A percentile compares a stretch with the other conserved stretches of the same genome.
These are phyloP conservation scores for Globisporangium apiculatum DNA, from an alignment of 352 stramenopile species.

Conservation along the genomic window DNA sequence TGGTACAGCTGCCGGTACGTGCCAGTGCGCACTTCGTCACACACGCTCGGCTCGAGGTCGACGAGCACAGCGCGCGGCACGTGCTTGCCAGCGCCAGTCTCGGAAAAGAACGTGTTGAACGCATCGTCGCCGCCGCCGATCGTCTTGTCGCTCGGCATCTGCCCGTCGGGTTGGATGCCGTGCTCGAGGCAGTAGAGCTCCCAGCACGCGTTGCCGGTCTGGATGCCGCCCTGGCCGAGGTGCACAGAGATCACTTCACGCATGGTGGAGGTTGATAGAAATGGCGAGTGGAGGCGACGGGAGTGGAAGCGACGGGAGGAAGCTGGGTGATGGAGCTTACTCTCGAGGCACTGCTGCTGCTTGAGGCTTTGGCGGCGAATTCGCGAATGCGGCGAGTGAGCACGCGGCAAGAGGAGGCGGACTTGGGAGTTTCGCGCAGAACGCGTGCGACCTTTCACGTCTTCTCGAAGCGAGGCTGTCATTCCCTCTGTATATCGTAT, in stretches of 20 bases:
- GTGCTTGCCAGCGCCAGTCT: conserved; percentile 93
- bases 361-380: conserved; percentile 5
- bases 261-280: conserved; percentile 19
- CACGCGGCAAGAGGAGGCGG: not conserved
- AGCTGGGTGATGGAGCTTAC: conserved; percentile 74
- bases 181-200: conserved; percentile 80
- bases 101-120: conserved; percentile 97
- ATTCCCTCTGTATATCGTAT: no score
- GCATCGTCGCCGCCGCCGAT: conserved; percentile 92
- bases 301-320: conserved; percentile 24
- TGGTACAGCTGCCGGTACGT: conserved; percentile 97
- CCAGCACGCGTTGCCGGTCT: conserved; percentile 85
- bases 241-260: conserved; percentile 83
- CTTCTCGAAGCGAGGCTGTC: no score
- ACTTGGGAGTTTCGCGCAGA: no score
- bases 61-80: conserved; percentile 97
- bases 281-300: not conserved
- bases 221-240: conserved; percentile 86
- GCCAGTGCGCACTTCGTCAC: conserved; percentile 94
- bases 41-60: conserved; percentile 97
- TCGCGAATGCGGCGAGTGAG: conserved; percentile 2
- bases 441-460: no score
- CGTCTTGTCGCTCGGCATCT: conserved; percentile 92
- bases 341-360: conserved; percentile 14
- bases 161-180: conserved; percentile 88